A percentile compares a stretch with the other conserved stretches of the same genome.
These are phyloP conservation scores for Bretschneidera sinensis DNA, from an alignment of 345 rosid species.

Conservation along the genomic window DNA sequence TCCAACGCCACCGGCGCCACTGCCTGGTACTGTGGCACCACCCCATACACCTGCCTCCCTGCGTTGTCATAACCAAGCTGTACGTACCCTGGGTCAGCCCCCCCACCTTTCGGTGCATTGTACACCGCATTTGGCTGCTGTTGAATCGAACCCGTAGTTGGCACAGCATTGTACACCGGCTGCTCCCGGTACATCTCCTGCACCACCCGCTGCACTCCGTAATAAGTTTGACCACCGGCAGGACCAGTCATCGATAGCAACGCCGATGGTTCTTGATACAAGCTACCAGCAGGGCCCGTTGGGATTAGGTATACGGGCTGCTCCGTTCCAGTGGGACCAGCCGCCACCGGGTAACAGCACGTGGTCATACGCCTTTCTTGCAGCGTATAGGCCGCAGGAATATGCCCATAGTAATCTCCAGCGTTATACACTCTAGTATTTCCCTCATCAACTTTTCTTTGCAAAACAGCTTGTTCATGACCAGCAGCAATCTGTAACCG, in stretches of 20 bases:
- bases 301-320: conserved; percentile 42
- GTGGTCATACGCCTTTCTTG: conserved; percentile 22
- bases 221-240: conserved; percentile 31
- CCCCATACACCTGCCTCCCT: conserved; percentile 52
- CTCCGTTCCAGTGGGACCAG: conserved; percentile 21
- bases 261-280: conserved; percentile 27
- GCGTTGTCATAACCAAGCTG: conserved; percentile 44
- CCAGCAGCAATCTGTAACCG: conserved; percentile 31
- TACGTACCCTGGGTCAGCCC: conserved; percentile 30
- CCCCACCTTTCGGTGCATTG: conserved; percentile 27
- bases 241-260: conserved; percentile 31
- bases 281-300: conserved; percentile 15
- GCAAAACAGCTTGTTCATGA: conserved; percentile 26
- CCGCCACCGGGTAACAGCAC: conserved; percentile 16
- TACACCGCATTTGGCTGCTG: conserved; percentile 24
- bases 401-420: conserved; percentile 26
- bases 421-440: conserved; percentile 13
- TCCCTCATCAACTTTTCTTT: conserved; percentile 26
- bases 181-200: conserved; percentile 40
- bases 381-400: conserved; percentile 26
- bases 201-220: conserved; percentile 38
- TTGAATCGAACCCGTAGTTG: conserved; percentile 17
- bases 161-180: conserved; percentile 28
- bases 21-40: conserved; percentile 28
- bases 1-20: conserved; percentile 14